A percentile compares a stretch with the other conserved stretches of the same genome.
phyloP scores from a whole-genome alignment of 2,329 filamentous ascomycete species.

The Stemphylium vesicarium region DNA sequence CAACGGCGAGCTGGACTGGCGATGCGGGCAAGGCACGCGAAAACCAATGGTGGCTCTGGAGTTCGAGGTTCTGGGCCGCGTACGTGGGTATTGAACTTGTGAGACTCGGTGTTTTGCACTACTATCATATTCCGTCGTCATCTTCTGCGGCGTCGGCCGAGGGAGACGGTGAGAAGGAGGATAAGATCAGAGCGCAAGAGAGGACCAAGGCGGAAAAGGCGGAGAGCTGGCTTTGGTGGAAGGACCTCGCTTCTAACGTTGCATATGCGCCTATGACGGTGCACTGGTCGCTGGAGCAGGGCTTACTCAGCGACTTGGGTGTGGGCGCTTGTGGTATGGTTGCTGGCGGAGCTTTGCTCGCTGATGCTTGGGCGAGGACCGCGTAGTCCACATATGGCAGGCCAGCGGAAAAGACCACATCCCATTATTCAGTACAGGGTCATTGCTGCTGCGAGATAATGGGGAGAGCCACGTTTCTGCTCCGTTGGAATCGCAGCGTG shows the following conservation, averaged over 20 bases:
- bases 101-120: constrained; percentile 59
- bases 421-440: neutral
- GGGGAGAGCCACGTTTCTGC: too few species aligned
- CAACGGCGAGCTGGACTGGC: constrained; percentile 54
- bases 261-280: constrained; percentile 83
- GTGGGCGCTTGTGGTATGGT: constrained; percentile 66
- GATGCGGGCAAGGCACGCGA: constrained; percentile 57
- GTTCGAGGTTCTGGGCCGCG: constrained; percentile 78
- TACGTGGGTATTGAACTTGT: constrained; percentile 80
- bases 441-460: neutral
- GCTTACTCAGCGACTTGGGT: constrained; percentile 62
- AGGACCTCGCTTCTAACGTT: constrained; percentile 70
- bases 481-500: too few species aligned
- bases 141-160: neutral
- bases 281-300: constrained; percentile 75
- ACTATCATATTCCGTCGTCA: constrained; percentile 20
- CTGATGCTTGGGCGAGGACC: constrained; percentile 55
- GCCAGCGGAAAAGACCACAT: neutral
- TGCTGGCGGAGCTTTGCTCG: constrained; percentile 51
- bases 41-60: constrained; percentile 70
- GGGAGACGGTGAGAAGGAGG: constrained; percentile 54
- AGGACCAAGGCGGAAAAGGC: constrained; percentile 33
- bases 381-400: constrained; percentile 19
- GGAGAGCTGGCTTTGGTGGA: constrained; percentile 62
- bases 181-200: constrained; percentile 51